Evolutionary conservation across 176 grass and related monocot genomes (phyloP).

Genomic region (Zizania latifolia): DNA sequence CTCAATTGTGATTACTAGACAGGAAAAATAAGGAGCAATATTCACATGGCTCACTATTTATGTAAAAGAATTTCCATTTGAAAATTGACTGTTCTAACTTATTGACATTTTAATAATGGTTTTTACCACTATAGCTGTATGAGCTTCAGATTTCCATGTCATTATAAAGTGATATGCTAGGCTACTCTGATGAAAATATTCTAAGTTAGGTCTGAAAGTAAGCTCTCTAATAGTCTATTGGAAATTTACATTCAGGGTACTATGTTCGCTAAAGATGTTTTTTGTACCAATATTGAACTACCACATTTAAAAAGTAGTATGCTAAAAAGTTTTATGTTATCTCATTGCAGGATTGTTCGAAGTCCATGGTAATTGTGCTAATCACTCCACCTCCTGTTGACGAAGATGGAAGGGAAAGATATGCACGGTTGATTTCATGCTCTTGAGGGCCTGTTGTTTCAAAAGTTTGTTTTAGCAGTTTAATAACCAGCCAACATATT

Average conservation of each 20-base stretch:
- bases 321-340: constrained; percentile 13
- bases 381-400: constrained; percentile 82
- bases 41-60: background rate
- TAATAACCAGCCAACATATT: background rate
- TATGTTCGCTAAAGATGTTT: background rate
- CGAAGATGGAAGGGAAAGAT: constrained; percentile 69
- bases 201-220: background rate
- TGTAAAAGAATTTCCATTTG: background rate
- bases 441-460: background rate
- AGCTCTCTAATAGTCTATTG: background rate
- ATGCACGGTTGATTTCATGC: constrained; percentile 49
- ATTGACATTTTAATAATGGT: background rate
- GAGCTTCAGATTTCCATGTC: background rate
- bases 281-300: background rate
- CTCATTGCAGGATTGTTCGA: constrained; percentile 48
- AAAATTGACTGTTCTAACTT: background rate
- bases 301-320: background rate
- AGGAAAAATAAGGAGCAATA: background rate
- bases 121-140: background rate
- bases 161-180: background rate
- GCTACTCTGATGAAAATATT: background rate
- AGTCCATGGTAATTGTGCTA: constrained; percentile 54
- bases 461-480: background rate
- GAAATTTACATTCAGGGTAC: background rate
- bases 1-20: background rate